Conservation (phyloP, 1,284 basidiomycete species). For the Microbotryum scabiosae region DNA sequence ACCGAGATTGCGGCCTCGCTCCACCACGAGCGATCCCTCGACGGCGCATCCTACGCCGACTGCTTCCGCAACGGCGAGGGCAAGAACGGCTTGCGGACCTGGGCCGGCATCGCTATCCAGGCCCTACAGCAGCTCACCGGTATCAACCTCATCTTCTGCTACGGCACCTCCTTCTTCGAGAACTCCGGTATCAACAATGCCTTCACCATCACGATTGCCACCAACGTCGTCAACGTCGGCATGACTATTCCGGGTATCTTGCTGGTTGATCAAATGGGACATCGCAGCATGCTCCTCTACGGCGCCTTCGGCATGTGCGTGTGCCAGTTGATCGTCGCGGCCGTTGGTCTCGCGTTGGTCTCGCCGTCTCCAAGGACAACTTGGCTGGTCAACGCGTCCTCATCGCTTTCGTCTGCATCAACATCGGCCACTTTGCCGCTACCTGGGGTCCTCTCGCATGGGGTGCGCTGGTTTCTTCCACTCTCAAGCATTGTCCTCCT, state of each 20-base stretch:
- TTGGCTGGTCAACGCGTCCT: conserved; percentile 33
- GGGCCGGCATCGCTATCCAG: conserved; percentile 38
- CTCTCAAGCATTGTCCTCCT: too few relatives aligned
- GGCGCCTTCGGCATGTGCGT: conserved; percentile 61
- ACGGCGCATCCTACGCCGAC: conserved; percentile 32
- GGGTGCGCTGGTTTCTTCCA: conserved; percentile 17
- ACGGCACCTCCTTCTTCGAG: conserved; percentile 31
- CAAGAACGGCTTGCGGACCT: conserved; percentile 32
- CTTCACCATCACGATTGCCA: conserved; percentile 44
- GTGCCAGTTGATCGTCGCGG: conserved; percentile 38
- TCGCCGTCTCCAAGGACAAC: conserved; percentile 30
- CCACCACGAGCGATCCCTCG: conserved; percentile 36
- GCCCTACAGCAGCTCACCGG: conserved; percentile 36
- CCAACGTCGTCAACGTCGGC: conserved; percentile 40
- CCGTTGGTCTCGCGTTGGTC: conserved; percentile 36
- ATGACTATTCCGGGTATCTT: conserved; percentile 37
- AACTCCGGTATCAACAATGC: conserved; percentile 30
- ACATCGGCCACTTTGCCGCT: conserved; percentile 36
- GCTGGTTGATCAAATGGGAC: conserved; percentile 30
- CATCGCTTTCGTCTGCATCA: conserved; percentile 38
- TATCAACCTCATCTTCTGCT: conserved; percentile 35
- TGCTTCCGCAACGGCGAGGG: conserved; percentile 35
- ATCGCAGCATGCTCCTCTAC: conserved; percentile 49
- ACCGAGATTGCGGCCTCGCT: conserved; percentile 33
- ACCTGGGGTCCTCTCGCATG: conserved; percentile 35